Percentiles rank a stretch among this genome's conserved stretches.
These are phyloP conservation scores for Emergomyces africanus DNA, from an alignment of 2,329 filamentous ascomycete genomes.

Conservation along the genomic window DNA sequence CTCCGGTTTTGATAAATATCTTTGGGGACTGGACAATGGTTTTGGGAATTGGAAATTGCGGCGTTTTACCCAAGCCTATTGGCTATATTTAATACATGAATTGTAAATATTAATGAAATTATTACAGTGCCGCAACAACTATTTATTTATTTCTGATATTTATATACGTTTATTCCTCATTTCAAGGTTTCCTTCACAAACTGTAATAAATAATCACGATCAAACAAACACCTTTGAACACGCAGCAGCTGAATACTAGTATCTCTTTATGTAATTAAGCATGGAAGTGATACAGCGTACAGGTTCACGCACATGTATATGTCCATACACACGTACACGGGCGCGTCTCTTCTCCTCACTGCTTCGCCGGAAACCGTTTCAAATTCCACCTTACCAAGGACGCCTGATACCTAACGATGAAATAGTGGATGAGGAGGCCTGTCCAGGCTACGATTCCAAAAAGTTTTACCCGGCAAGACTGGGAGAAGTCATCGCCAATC, in stretches of 20 bases:
- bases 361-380: background rate
- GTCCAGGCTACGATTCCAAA: conserved; percentile 3
- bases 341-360: background rate
- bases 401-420: conserved; percentile 5
- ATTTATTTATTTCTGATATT: background rate
- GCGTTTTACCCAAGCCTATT: background rate
- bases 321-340: background rate
- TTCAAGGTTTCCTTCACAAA: no score
- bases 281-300: background rate
- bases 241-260: background rate
- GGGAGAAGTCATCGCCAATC: conserved; percentile 6
- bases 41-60: background rate
- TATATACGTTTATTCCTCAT: no score
- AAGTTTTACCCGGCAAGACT: conserved; percentile 7
- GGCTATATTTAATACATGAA: background rate
- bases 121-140: background rate
- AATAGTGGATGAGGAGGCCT: conserved; percentile 7
- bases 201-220: background rate
- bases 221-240: background rate
- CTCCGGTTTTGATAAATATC: background rate
- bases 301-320: background rate
- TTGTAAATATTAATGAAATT: background rate
- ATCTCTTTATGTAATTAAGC: background rate
- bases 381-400: background rate
- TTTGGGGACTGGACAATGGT: background rate